These are phyloP conservation scores for Fraxinus americana DNA, from an alignment of 257 asterid species.

Conservation along the genomic window DNA sequence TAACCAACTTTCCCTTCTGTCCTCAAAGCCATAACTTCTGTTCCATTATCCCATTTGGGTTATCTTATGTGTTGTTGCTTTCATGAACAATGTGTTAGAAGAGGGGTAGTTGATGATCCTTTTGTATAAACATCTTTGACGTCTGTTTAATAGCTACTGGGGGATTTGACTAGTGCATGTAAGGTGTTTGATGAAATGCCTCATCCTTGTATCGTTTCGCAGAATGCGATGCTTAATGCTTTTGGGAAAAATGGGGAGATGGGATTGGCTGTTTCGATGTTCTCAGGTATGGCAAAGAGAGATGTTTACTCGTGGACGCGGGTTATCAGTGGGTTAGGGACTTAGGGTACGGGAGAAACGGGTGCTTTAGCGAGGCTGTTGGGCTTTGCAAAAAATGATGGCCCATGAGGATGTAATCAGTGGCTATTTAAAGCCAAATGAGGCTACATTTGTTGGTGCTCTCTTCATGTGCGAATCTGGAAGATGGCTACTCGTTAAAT, in stretches of 20 bases:
- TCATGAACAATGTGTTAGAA: slow-evolving; percentile 56
- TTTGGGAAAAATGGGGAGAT: slow-evolving; percentile 65
- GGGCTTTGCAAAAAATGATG: slow-evolving; percentile 62
- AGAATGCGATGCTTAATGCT: slow-evolving; percentile 78
- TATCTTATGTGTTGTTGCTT: slow-evolving; percentile 43
- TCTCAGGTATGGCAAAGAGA: slow-evolving; percentile 49
- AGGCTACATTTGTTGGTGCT: slow-evolving; percentile 83
- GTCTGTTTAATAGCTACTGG: slow-evolving; percentile 45
- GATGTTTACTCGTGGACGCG: slow-evolving; percentile 91
- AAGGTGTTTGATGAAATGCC: slow-evolving; percentile 68
- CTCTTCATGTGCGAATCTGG: slow-evolving; percentile 61
- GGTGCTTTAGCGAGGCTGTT: slow-evolving; percentile 54
- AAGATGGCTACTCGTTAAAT: slow-evolving; percentile 44
- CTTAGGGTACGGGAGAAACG: slow-evolving; percentile 36
- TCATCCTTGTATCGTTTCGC: slow-evolving; percentile 59
- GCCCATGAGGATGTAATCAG: slow-evolving; percentile 36
- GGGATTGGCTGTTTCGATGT: slow-evolving; percentile 53
- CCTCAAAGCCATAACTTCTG: slow-evolving; percentile 55
- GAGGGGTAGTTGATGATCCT: slow-evolving; percentile 69
- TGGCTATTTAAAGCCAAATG: slow-evolving; percentile 65
- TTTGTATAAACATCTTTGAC: slow-evolving; percentile 72
- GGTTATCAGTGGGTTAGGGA: slow-evolving; percentile 48
- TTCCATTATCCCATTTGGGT: slow-evolving; percentile 30
- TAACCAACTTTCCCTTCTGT: slow-evolving; percentile 78
- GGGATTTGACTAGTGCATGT: slow-evolving; percentile 49